Evolutionary conservation across 257 asterid genomes (phyloP).

Genomic region (Datura wrightii): DNA sequence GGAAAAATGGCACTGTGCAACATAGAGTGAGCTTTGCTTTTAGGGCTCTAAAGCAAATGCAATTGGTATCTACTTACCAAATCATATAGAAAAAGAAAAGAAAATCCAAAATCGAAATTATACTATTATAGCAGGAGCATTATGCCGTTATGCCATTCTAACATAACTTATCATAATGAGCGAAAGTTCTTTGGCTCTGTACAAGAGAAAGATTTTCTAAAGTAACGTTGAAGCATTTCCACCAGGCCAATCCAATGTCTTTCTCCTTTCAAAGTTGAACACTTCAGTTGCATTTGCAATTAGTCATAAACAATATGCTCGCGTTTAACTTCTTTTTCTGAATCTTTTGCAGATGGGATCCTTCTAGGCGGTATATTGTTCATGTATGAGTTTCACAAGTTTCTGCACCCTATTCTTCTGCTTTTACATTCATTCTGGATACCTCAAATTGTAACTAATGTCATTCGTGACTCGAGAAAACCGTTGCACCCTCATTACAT

Average conservation of each 20-base stretch:
- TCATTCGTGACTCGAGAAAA: conserved; percentile 88
- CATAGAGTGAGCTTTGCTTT: background rate
- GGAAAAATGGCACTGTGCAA: background rate
- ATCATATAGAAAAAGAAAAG: background rate
- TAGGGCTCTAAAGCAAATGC: background rate
- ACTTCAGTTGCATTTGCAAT: background rate
- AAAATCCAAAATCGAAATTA: background rate
- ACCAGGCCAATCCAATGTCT: background rate
- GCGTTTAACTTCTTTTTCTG: background rate
- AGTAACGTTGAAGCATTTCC: background rate
- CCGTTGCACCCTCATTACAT: conserved; percentile 96
- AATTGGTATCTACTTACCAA: background rate
- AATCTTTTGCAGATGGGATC: conserved; percentile 79
- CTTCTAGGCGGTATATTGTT: conserved; percentile 85
- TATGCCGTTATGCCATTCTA: conserved; percentile 1
- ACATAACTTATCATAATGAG: background rate
- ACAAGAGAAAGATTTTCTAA: conserved; percentile 11
- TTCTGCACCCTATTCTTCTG: conserved; percentile 69
- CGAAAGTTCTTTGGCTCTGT: background rate
- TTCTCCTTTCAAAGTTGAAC: conserved; percentile 8
- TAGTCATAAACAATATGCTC: background rate
- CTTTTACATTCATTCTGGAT: conserved; percentile 94
- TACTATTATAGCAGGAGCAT: background rate
- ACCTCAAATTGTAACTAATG: conserved; percentile 83
- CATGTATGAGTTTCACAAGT: conserved; percentile 90